Conservation (phyloP, 2,329 filamentous ascomycete species). For the Xylariales sp. region DNA sequence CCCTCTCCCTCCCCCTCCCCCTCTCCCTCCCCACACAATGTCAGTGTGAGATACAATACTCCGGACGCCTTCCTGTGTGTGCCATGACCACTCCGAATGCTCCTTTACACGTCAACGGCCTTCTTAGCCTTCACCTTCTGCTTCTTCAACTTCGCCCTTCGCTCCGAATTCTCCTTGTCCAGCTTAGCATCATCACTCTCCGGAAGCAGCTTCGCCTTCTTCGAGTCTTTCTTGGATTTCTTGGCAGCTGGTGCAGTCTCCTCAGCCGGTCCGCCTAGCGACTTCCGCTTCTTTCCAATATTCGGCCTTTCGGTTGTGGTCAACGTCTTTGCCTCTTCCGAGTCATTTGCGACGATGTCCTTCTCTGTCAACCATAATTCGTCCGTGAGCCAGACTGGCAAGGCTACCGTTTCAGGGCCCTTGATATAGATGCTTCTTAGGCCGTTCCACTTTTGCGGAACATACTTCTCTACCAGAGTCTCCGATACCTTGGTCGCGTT, state of each 20-base stretch:
- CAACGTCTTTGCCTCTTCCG: conserved; percentile 43
- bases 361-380: conserved; percentile 80
- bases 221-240: conserved; percentile 23
- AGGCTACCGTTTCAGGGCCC: conserved; percentile 76
- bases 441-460: conserved; percentile 84
- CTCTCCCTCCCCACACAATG: no score
- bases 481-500: conserved; percentile 72
- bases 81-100: no score
- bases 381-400: conserved; percentile 92
- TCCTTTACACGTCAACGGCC: conserved; percentile 39
- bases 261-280: conserved; percentile 27
- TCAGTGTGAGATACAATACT: no score
- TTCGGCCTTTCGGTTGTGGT: conserved; percentile 46
- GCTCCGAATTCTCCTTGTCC: conserved; percentile 55
- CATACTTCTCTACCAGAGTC: conserved; percentile 69
- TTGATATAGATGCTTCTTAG: conserved; percentile 85
- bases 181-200: conserved; percentile 48
- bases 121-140: conserved; percentile 54
- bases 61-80: no score
- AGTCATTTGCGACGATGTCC: conserved; percentile 58
- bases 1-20: no score
- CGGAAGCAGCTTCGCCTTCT: conserved; percentile 24
- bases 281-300: conserved; percentile 62
- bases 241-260: conserved; percentile 17
- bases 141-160: conserved; percentile 54